Evolutionary conservation across 2,329 filamentous ascomycete genomes (phyloP), one percentile per base, ranked within the genome.

Genomic region (Xylaria sp.): DNA sequence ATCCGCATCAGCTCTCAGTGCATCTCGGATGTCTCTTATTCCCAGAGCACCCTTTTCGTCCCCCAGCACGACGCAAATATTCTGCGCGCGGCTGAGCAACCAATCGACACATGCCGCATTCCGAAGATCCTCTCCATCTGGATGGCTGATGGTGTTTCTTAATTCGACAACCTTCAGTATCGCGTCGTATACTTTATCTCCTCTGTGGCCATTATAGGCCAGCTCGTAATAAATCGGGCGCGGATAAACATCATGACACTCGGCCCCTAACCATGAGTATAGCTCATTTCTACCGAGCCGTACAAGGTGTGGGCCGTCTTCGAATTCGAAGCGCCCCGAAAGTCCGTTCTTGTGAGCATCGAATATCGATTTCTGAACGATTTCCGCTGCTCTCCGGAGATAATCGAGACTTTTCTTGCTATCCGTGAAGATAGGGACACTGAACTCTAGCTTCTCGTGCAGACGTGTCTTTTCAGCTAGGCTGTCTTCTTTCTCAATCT

Each of bases 211-310:
- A 7, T 59, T 66, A 18, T 31, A 18, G 13, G 20, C 37, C 20
- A 25, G n/a, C 1, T 3, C 1, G 10, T 1, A 1, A 0, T 15
- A 28, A 28, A 4, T 5, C 28, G 28, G 28, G 28, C 28, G 2
- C 3, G 28, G 5, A 28, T 28, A 37, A 37, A 9, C 5, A 8
- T 10, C 6, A 8, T 9, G 7, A 37, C 7, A 9, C 34, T 37
- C 34, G 5, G 6, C 15, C 10, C 57, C 44, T 5, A 66, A 12
- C 67, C 58, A 63, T 0, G 13, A 2, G 3, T 18, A 20, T 13
- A 69, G 54, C 52, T 69, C 67, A 4, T 63, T 13, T 25, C 63
- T 39, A 0, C 67, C 63, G 7, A 69, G 54, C 6, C 13, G 25
- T 1, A 69, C 48, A 10, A 56, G 7, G 7, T 66, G 58, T 3